Evolutionary conservation across 169 alveolate genomes (phyloP), one percentile per base, ranked within the genome.

Genomic region (Plasmodium berghei): DNA sequence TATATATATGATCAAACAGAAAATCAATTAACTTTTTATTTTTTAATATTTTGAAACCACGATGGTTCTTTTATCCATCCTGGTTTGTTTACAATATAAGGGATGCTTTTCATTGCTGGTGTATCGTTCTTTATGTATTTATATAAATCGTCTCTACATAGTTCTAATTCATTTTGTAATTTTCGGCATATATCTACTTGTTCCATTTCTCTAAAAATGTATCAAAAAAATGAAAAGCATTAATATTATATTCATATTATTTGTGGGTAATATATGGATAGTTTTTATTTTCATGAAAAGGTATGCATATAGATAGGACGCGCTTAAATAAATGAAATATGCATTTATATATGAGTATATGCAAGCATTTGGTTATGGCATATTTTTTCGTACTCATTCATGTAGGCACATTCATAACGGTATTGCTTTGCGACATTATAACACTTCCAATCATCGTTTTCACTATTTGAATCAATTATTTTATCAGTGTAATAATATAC

Each of bases 361-460:
- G 42, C 42, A 34, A 34, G 0, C 5, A 34, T 34, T 34, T 34
- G 42, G 42, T 34, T 34, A 34, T 34, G 48, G 52, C 1, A n/a
- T n/a, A 26, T 64, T 10, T 64, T 1, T 5, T 20, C 62, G 28
- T 80, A 80, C 90, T 80, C 90, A 20, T 26, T 80, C 62, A 80
- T 40, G 18, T 66, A 66, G 8, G 92, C 75, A 24, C 96, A 93
- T 66, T 93, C 96, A 55, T 90, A 92, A 10, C 93, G 94, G 63
- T 93, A 93, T 85, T 93, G 96, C 85, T 74, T 93, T 14, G 96
- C 94, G 16, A 75, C 45, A 87, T 90, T 88, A 73, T 85, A 93
- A 67, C 96, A 93, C n/a, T 89, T 63, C 94, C 94, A 93, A 69
- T 93, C 93, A 16, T 75, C 18, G 40, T 80, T 80, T 80, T 80